Conservation (phyloP, 2,329 filamentous ascomycete species). For the Neophaeococcomyces aloes region DNA sequence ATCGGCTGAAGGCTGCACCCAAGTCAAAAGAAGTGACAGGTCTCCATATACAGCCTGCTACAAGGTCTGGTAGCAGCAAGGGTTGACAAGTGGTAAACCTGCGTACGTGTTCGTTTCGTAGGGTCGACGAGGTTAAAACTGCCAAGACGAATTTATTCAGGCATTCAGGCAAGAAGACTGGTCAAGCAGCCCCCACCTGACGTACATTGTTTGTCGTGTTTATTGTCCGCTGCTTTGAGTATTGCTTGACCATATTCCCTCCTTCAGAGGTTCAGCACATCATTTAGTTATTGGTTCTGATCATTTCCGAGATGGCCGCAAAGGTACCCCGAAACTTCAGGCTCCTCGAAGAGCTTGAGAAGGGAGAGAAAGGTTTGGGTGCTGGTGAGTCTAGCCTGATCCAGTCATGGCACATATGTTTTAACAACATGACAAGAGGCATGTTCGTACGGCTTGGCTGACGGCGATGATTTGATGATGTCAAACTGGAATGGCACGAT, state of each 20-base stretch:
- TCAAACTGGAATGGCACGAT: slow-evolving; percentile 99
- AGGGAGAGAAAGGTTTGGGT: slow-evolving; percentile 94
- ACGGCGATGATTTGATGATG: slow-evolving; percentile 91
- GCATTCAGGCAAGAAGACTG: not conserved
- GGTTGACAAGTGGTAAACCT: no score
- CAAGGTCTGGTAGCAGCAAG: no score
- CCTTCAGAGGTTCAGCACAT: not conserved
- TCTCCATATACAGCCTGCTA: no score
- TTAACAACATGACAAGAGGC: slow-evolving; percentile 52
- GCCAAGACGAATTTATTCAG: not conserved
- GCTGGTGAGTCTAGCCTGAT: slow-evolving; percentile 52
- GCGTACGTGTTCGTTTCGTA: no score
- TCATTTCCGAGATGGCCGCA: slow-evolving; percentile 42
- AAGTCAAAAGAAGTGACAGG: no score
- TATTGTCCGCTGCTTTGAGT: no score
- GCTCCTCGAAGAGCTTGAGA: slow-evolving; percentile 93
- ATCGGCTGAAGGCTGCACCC: no score
- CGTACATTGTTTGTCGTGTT: slow-evolving; percentile 3
- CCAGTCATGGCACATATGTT: slow-evolving; percentile 7
- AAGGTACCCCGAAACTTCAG: slow-evolving; percentile 94
- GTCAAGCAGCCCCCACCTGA: slow-evolving; percentile 1
- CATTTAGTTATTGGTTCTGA: not conserved
- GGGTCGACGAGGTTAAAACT: not conserved
- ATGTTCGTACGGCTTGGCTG: slow-evolving; percentile 90
- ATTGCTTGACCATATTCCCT: no score